These are phyloP conservation scores for Penicillium lividum DNA, from an alignment of 495 filamentous ascomycete species.

Conservation along the genomic window DNA sequence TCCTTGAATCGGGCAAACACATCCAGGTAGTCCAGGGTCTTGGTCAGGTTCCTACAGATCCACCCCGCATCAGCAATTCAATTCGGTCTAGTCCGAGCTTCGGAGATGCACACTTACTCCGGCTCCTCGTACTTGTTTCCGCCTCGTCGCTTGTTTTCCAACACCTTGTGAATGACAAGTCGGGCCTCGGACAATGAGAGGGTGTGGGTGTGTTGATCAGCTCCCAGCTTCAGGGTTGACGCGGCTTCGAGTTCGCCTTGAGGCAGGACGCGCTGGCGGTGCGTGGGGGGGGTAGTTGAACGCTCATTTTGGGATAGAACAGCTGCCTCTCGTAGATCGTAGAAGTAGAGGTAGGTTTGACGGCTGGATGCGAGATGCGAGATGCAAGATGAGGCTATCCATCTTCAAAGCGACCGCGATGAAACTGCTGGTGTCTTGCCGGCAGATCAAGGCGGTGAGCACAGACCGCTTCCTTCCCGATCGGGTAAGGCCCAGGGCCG, in stretches of 20 bases:
- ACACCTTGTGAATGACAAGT: conserved; percentile 83
- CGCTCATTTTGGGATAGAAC: conserved; percentile 29
- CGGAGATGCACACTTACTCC: conserved; percentile 37
- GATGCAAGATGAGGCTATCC: conserved; percentile 2
- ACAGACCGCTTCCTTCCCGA: background rate
- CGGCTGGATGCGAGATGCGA: background rate
- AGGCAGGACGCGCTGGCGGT: conserved; percentile 70
- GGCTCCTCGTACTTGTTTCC: conserved; percentile 53
- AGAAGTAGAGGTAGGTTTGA: background rate
- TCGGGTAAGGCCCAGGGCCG: background rate
- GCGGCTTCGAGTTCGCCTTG: conserved; percentile 88
- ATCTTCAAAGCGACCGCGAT: background rate
- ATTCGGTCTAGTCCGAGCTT: background rate
- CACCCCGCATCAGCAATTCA: background rate
- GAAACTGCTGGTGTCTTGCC: conserved; percentile 21
- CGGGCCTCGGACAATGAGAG: conserved; percentile 89
- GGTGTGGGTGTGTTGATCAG: conserved; percentile 85
- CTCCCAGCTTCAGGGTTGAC: conserved; percentile 79
- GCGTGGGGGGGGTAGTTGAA: conserved; percentile 54
- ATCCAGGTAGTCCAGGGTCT: conserved; percentile 88
- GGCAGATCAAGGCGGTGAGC: conserved; percentile 28
- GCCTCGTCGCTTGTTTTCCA: conserved; percentile 58
- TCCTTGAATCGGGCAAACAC: conserved; percentile 93
- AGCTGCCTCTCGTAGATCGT: background rate
- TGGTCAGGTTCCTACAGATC: conserved; percentile 60